Base-by-base conservation (phyloP, 1,284 basidiomycete genomes). In the Lignosus rhinocerotis region DNA sequence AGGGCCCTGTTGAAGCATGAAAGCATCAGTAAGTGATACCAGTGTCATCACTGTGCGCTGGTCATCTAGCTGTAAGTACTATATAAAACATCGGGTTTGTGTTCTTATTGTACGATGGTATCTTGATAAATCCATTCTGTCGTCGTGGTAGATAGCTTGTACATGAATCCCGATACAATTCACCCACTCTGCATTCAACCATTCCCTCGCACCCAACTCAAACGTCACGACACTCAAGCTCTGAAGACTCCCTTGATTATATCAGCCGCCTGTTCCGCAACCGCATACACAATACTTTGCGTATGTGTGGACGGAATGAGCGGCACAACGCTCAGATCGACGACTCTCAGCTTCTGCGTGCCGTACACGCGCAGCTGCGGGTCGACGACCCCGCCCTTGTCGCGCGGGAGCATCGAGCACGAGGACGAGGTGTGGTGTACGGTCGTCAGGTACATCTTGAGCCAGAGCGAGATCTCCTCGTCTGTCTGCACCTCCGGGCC, bases 291-390 rank as follows among this genome's bases (percentile, higher is more conserved):
- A 9, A 55, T 25, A 8, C 55, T 47, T 50, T 60, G 59, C 34
- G 51, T 36, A 30, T 81, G 79, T n/a, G 76, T 73, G 42, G 78
- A 71, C 61, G 79, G 77, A 59, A 75, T 70, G 42, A 81, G 73
- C 0, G 81, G 81, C 66, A 75, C 80, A 14, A 84, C 73, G 4
- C 79, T 81, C 17, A 78, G 71, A 61, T 84, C 82, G 25, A 75
- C 78, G 6, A 81, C 78, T 39, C 78, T 78, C 60, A 82, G 78
- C 69, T 82, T 83, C 54, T 73, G 56, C 16, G 80, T 78, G 31
- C 85, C 85, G 70, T 87, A 84, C 8, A 87, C 85, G 59, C 74
- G 72, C 38, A 88, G 70, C 50, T 78, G 75, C n/a, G 82, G 71
- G 69, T 83, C 81, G 31, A 88, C 85, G 34, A 87, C 85, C 60